Conservation (phyloP, 179 eudicot species). For the Patellifolia procumbens region DNA sequence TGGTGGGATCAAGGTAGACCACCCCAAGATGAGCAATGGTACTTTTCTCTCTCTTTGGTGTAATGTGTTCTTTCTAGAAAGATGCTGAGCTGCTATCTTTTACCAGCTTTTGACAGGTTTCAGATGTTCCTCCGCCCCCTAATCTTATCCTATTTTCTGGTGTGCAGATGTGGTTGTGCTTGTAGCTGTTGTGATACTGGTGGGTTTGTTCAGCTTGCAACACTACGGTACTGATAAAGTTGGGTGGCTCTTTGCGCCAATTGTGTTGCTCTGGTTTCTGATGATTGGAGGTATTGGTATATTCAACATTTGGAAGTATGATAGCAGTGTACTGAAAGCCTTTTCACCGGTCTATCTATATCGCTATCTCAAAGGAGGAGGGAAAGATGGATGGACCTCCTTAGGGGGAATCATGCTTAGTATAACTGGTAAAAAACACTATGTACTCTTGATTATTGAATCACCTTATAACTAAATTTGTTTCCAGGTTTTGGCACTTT, state of each 20-base stretch:
- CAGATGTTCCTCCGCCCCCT: background rate
- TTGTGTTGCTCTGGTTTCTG: constrained; percentile 52
- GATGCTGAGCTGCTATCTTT: background rate
- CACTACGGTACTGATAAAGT: constrained; percentile 87
- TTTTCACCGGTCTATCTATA: constrained; percentile 73
- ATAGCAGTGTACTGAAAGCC: constrained; percentile 62
- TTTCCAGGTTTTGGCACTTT: background rate
- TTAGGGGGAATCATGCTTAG: constrained; percentile 89
- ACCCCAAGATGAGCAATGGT: constrained; percentile 70
- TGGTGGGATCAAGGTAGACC: constrained; percentile 50
- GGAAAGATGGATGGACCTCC: constrained; percentile 65
- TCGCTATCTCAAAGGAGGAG: constrained; percentile 60
- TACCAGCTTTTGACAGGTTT: background rate
- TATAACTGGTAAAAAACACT: constrained; percentile 57
- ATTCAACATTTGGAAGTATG: constrained; percentile 66
- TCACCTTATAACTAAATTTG: background rate
- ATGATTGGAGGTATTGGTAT: constrained; percentile 63
- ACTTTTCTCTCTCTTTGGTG: constrained; percentile 6
- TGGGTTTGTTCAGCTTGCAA: constrained; percentile 81
- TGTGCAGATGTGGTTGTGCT: constrained; percentile 69
- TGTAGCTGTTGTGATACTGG: constrained; percentile 71
- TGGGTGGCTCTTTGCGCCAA: constrained; percentile 90
- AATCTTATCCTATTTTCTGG: constrained; percentile 8
- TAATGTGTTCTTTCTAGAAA: background rate
- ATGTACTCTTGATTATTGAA: background rate